phyloP scores from a whole-genome alignment of 2,329 filamentous ascomycete species.

The Cladosporium sp. region DNA sequence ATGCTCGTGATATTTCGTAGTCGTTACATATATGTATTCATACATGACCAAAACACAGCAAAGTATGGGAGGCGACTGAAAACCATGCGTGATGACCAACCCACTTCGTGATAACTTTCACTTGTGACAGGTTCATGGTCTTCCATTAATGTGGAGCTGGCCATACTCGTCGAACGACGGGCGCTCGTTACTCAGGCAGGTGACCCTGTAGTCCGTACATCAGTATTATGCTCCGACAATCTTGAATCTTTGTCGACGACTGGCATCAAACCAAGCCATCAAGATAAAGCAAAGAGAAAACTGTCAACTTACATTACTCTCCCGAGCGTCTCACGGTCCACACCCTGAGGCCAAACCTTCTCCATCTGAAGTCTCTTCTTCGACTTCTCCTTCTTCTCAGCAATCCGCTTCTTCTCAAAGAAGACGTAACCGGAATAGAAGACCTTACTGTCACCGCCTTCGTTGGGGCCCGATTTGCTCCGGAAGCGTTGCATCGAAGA shows the following conservation, averaged over 20 bases:
- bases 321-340: constrained; percentile 14
- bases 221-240: not conserved
- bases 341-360: constrained; percentile 26
- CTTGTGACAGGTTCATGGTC: too few relatives aligned
- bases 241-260: not conserved
- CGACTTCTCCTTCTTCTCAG: constrained; percentile 49
- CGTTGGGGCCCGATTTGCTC: constrained; percentile 44
- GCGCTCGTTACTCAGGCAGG: not conserved
- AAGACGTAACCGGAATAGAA: constrained; percentile 40
- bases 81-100: too few relatives aligned
- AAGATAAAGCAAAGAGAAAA: not conserved
- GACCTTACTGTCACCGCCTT: constrained; percentile 46
- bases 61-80: too few relatives aligned
- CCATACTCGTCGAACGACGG: constrained; percentile 7
- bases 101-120: too few relatives aligned
- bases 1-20: not conserved
- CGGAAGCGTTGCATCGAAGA: constrained; percentile 50
- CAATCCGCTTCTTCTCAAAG: constrained; percentile 53
- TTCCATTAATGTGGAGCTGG: not conserved
- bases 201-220: constrained; percentile 7
- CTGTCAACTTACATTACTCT: constrained; percentile 11
- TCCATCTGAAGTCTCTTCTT: constrained; percentile 42
- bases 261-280: not conserved
- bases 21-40: not conserved
- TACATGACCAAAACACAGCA: not conserved